These are phyloP conservation scores for Gossypium lobatum DNA, from an alignment of 441 rosid species.

Conservation along the genomic window DNA sequence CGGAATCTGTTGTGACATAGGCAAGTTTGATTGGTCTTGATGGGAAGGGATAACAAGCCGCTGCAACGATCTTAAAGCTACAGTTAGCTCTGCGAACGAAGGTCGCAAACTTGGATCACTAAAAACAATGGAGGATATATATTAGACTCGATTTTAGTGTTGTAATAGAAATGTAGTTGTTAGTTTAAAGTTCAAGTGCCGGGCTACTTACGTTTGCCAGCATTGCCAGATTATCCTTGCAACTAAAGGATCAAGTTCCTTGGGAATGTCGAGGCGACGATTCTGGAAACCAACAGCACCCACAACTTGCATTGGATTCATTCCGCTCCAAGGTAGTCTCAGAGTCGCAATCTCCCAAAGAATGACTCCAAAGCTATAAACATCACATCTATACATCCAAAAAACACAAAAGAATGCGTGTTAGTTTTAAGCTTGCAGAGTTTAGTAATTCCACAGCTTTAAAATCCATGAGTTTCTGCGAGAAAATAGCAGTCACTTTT, in stretches of 20 bases:
- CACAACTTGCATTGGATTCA: conserved; percentile 99
- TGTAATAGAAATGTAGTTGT: not conserved
- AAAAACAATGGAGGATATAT: conserved; percentile 17
- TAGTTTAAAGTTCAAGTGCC: not conserved
- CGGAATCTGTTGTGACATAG: conserved; percentile 39
- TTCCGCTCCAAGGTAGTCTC: conserved; percentile 91
- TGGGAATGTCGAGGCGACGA: conserved; percentile 88
- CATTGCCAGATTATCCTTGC: conserved; percentile 81
- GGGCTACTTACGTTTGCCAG: conserved; percentile 74
- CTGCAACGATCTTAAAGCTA: conserved; percentile 75
- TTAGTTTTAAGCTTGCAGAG: not conserved
- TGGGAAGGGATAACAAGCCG: conserved; percentile 55
- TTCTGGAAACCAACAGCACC: conserved; percentile 99
- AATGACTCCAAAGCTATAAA: conserved; percentile 94
- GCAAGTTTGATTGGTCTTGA: conserved; percentile 40
- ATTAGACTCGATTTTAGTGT: not conserved
- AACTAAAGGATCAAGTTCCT: conserved; percentile 87
- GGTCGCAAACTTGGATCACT: conserved; percentile 92
- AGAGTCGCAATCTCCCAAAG: conserved; percentile 97
- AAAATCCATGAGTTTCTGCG: not conserved
- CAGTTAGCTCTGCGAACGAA: conserved; percentile 75
- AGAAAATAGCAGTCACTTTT: not conserved
- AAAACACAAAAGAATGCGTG: conserved; percentile 2
- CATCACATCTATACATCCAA: conserved; percentile 65
- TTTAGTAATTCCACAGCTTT: not conserved